Conservation (phyloP, 768 basidiomycete genomes). For the Tulasnella sp. region DNA sequence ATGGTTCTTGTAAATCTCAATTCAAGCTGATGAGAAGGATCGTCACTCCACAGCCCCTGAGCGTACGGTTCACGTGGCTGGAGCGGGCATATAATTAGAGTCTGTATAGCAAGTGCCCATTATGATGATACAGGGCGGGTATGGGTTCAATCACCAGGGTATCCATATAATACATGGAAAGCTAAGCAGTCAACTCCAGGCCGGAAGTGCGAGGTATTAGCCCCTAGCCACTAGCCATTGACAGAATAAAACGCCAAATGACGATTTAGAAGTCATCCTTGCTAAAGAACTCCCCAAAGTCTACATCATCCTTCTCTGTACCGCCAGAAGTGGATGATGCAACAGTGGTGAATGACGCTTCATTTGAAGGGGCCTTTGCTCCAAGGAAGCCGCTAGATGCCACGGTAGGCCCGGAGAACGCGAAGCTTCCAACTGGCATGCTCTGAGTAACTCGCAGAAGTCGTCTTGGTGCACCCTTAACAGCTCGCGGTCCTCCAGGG, state of each 20-base stretch:
- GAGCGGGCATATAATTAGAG: no score
- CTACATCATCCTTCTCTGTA: neutral
- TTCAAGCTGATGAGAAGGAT: no score
- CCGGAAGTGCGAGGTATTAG: neutral
- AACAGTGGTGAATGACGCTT: neutral
- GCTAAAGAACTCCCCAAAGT: conserved; percentile 11
- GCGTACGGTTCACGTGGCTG: no score
- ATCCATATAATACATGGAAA: neutral
- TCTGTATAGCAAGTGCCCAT: no score
- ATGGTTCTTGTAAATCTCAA: no score
- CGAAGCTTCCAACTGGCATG: conserved; percentile 9
- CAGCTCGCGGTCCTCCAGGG: neutral
- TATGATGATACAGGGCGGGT: no score
- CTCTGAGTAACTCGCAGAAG: neutral
- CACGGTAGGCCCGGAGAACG: neutral
- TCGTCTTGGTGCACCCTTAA: neutral
- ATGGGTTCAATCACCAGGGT: no score
- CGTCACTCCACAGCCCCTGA: no score
- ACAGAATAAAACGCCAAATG: neutral
- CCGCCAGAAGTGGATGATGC: neutral
- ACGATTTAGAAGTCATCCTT: conserved; percentile 3
- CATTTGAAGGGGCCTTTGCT: neutral
- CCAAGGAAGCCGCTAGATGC: neutral
- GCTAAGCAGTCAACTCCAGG: neutral
- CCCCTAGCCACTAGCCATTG: neutral